Conservation (phyloP, 495 filamentous ascomycete genomes). For the Penicillium cinerascens region DNA sequence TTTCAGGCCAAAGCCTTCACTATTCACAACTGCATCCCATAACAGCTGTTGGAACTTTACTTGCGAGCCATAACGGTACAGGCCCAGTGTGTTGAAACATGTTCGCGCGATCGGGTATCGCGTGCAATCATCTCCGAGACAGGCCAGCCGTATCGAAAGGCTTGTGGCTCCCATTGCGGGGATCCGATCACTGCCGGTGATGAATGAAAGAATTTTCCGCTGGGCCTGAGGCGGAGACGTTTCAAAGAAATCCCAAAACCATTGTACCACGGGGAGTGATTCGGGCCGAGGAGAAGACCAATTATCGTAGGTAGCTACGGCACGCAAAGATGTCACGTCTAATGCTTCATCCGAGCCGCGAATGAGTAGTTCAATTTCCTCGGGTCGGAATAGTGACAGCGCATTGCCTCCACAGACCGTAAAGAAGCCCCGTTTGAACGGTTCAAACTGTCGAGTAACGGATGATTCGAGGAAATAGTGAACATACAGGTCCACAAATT, state of each 20-base stretch:
- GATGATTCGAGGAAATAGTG: slow-evolving; percentile 75
- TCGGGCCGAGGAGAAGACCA: slow-evolving; percentile 57
- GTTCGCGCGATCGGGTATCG: slow-evolving; percentile 85
- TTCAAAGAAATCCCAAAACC: slow-evolving; percentile 89
- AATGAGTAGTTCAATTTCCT: slow-evolving; percentile 88
- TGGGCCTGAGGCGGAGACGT: slow-evolving; percentile 62
- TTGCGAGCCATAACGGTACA: slow-evolving; percentile 67
- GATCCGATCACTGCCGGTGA: slow-evolving; percentile 91
- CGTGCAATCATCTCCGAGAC: slow-evolving; percentile 68
- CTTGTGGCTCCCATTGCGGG: slow-evolving; percentile 88
- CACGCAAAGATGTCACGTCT: slow-evolving; percentile 71
- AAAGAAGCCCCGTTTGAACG: slow-evolving; percentile 93
- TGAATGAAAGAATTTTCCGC: slow-evolving; percentile 76
- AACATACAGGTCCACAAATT: slow-evolving; percentile 88
- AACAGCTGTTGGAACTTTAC: slow-evolving; percentile 67
- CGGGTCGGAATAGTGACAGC: slow-evolving; percentile 83
- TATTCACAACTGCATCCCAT: slow-evolving; percentile 84
- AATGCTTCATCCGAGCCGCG: slow-evolving; percentile 84
- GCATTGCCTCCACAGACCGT: slow-evolving; percentile 91
- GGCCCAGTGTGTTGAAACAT: slow-evolving; percentile 81
- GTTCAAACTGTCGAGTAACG: slow-evolving; percentile 83
- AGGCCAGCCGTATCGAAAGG: slow-evolving; percentile 69
- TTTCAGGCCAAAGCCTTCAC: slow-evolving; percentile 93
- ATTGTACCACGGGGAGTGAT: slow-evolving; percentile 63
- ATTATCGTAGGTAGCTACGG: slow-evolving; percentile 78